These are phyloP conservation scores for Fraxinus floribunda DNA, from an alignment of 305 asterid species.

Conservation along the genomic window DNA sequence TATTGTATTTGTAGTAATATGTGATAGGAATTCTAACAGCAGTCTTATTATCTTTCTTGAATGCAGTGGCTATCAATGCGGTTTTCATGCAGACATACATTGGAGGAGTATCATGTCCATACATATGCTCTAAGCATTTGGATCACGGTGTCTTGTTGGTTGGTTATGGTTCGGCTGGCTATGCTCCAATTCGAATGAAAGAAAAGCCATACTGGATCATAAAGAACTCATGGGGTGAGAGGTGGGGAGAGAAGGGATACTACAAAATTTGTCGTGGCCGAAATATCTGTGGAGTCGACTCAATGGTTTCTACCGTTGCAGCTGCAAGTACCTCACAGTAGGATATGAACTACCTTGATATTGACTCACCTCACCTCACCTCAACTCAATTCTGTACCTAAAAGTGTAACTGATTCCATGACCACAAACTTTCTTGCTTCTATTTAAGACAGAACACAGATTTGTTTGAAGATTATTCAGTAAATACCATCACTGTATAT, in stretches of 20 bases:
- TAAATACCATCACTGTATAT: too few relatives aligned
- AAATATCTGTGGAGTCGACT: constrained; percentile 61
- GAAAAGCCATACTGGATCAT: constrained; percentile 67
- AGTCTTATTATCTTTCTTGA: neutral
- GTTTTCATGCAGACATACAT: constrained; percentile 69
- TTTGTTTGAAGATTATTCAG: neutral
- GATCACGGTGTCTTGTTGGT: constrained; percentile 68
- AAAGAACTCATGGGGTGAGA: constrained; percentile 70
- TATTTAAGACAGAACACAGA: neutral
- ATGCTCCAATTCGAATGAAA: constrained; percentile 54
- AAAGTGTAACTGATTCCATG: neutral
- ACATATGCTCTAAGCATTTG: constrained; percentile 48
- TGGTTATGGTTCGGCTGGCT: constrained; percentile 60
- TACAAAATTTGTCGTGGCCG: constrained; percentile 62
- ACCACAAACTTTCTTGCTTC: neutral
- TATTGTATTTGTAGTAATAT: neutral
- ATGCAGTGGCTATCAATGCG: constrained; percentile 71
- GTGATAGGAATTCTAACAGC: neutral
- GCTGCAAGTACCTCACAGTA: constrained; percentile 32
- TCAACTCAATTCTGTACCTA: constrained; percentile 27
- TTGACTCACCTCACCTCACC: neutral
- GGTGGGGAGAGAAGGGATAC: constrained; percentile 64
- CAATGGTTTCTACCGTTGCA: constrained; percentile 68
- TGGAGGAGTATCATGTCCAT: constrained; percentile 72
- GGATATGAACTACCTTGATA: neutral